A percentile compares a stretch with the other conserved stretches of the same genome.
Evolutionary conservation across 805 yeast species (phyloP).

Genomic region (Barnettozyma populi): DNA sequence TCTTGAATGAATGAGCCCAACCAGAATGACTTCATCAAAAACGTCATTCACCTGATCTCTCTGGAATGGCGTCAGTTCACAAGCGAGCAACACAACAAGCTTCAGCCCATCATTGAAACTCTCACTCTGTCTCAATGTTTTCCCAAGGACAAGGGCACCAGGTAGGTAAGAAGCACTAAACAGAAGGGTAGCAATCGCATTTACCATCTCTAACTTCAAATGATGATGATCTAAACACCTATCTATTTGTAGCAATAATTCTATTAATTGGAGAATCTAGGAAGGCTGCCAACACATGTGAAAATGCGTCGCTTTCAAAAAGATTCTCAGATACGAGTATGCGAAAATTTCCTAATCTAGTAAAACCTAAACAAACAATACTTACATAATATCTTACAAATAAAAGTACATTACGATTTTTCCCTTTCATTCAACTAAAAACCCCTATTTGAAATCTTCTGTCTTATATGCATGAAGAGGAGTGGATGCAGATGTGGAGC

Average conservation of each 20-base stretch:
- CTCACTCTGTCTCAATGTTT: slow-evolving; percentile 25
- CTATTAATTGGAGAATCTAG: too few relatives aligned
- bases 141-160: slow-evolving; percentile 50
- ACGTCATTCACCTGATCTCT: slow-evolving; percentile 10
- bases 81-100: slow-evolving; percentile 20
- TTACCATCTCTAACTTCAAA: slow-evolving; percentile 9
- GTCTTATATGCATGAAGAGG: not conserved
- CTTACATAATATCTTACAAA: not conserved
- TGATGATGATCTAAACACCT: not conserved
- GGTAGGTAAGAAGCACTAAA: slow-evolving; percentile 49
- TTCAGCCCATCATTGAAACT: slow-evolving; percentile 6
- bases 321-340: not conserved
- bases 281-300: not conserved
- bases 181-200: slow-evolving; percentile 43
- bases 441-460: not conserved
- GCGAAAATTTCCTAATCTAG: slow-evolving; percentile 5
- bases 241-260: not conserved
- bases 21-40: slow-evolving; percentile 26
- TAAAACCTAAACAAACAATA: slow-evolving; percentile 6
- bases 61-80: slow-evolving; percentile 16
- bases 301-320: not conserved
- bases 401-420: slow-evolving; percentile 3
- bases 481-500: not conserved
- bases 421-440: slow-evolving; percentile 3
- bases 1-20: slow-evolving; percentile 21